Base-by-base conservation (phyloP, 345 rosid genomes). In the Sisymbrium altissimum region DNA sequence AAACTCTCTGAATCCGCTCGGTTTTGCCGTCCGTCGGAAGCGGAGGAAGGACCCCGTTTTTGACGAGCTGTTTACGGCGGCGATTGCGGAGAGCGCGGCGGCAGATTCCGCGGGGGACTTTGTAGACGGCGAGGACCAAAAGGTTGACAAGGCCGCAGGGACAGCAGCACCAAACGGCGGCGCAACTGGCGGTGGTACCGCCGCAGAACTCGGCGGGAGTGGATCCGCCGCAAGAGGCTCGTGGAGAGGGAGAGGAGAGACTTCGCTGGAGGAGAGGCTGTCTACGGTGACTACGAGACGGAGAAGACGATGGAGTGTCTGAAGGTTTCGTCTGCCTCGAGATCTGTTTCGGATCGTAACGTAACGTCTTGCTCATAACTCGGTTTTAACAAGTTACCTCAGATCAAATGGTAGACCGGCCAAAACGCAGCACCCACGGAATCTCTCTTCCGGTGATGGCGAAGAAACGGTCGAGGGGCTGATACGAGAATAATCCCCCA, bases 161-260 rank as follows among this genome's bases (percentile, higher is more conserved):
- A 50, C 92, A 86, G 45, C 97, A 90, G 43, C 97, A 90, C 36
- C 89, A 85, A 0, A 90, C 83, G 55, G 89, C 96, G 62, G 91
- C 88, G 71, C 93, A 85, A 77, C 86, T 89, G 9, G 93, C 97
- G 19, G 93, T 75, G 0, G 92, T 82, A 0, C 86, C 92, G 0
- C 97, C 68, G 79, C 97, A 27, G 46, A 67, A 70, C 79, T 79
- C 77, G 12, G 68, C 82, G 33, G 79, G 79, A 9, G 73, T 56
- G 39, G 78, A 77, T 39, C 81, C 66, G 46, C 72, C 66, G 75
- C 75, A 75, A 18, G 59, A 12, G 5, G 72, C 58, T 9, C 21
- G 48, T 2, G 69, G 53, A 1, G 77, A 64, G 0, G 53, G 70
- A 14, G 73, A 49, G 7, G 79, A 77, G 13, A 32, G 62, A 46